These are phyloP conservation scores for thale cress (Arabidopsis thaliana) DNA, from an alignment of 345 rosid species.

Conservation along the genomic window TAIR10.1 NC_003074.8:22327001-22327500, in stretches of 20 bases:
- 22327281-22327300: not conserved
- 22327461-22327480: no score
- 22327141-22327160: not conserved
- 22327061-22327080: constrained; percentile 26
- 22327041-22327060: constrained; percentile 12
- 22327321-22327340: not conserved
- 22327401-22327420: not conserved
- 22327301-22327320: not conserved
- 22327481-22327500: no score
- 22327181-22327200: constrained; percentile 29
- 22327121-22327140: not conserved
- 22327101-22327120: constrained; percentile 9
- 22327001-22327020: constrained; percentile 29
- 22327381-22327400: not conserved
- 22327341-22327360: not conserved
- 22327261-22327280: constrained; percentile 2
- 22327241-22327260: not conserved
- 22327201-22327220: constrained; percentile 21
- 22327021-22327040: constrained; percentile 39
- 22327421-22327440: not conserved
- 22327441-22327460: no score
- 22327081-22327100: not conserved
- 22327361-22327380: not conserved
- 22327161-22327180: not conserved
- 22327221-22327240: not conserved